Evolutionary conservation across 2,329 filamentous ascomycete genomes (phyloP), one percentile per base, ranked within the genome.

Genomic region (Ophiostoma ips): DNA sequence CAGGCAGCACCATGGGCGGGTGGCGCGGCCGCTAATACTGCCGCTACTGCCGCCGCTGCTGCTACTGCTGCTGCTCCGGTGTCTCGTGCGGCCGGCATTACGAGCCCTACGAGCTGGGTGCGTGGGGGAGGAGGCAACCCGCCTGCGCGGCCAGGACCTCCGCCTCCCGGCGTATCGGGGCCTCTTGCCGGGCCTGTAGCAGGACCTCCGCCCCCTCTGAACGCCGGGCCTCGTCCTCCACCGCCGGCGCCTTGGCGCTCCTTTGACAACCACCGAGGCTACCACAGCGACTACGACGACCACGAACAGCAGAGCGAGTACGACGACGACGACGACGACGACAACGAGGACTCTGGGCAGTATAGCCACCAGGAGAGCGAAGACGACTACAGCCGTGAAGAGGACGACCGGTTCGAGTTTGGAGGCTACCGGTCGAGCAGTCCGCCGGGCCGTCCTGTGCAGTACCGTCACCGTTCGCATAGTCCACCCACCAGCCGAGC

Each of bases 281-380:
- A 33, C 21, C 31, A 48, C 10, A 45, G 31, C 33, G 46, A 45
- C 16, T 48, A 40, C 40, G 50, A 48, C 21, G 46, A 49, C 7
- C 28, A 43, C 7, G 34, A 18, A 28, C 21, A 40, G 1, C 38
- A 46, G 11, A 43, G 40, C 21, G 41, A 38, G 15, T 31, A 45
- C 11, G 40, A 49, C n/a, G 31, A 47, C 3, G 44, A 24, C 16
- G 28, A 46, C 5, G 13, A 50, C n/a, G 33, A 38, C 10, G 40
- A 48, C n/a, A 21, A 47, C 3, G 44, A 28, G 13, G 30, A 46
- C 3, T 10, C 47, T 10, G 34, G 34, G 9, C 16, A 24, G 28
- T 38, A 43, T 31, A 21, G n/a, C 2, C 30, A 46, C 30, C n/a
- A 36, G 3, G 35, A 43, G n/a, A 31, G 44, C 16, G 41, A 33